phyloP scores from a whole-genome alignment of 2,329 filamentous ascomycete genomes.

The Penicillium corylophilum region DNA sequence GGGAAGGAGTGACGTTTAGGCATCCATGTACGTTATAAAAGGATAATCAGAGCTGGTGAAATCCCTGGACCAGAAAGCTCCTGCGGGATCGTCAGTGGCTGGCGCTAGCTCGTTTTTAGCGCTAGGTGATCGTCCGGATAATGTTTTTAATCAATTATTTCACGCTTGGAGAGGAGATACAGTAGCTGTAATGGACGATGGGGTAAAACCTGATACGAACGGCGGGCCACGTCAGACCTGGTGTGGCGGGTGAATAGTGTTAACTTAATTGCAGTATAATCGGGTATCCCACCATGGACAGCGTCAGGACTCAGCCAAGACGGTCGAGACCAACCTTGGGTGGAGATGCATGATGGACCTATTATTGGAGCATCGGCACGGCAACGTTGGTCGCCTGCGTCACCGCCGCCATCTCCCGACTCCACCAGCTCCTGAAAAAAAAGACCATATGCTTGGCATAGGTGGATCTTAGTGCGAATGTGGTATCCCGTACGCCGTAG shows the following conservation, averaged over 20 bases:
- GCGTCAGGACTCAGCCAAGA: neutral
- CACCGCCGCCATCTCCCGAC: neutral
- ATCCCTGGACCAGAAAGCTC: neutral
- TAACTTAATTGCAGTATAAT: no score
- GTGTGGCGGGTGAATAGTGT: neutral
- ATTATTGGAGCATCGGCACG: constrained; percentile 13
- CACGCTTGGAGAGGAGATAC: no score
- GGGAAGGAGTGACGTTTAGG: constrained; percentile 10
- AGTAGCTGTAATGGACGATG: no score
- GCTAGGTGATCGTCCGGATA: neutral
- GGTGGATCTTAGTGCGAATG: no score
- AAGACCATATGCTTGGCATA: neutral
- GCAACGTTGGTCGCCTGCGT: neutral
- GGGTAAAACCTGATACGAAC: neutral
- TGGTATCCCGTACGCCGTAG: neutral
- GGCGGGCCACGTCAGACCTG: neutral
- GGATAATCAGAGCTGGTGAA: neutral
- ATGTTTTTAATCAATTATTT: no score
- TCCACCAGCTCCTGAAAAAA: neutral
- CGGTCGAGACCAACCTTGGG: neutral
- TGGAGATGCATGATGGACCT: neutral
- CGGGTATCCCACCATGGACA: neutral
- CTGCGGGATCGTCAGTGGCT: constrained; percentile 26
- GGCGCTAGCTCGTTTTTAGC: constrained; percentile 13
- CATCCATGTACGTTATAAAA: neutral